Evolutionary conservation across 108 stramenopile genomes (phyloP), one percentile per base, ranked within the genome.

Genomic region (Cyclostephanos invisitatus): DNA sequence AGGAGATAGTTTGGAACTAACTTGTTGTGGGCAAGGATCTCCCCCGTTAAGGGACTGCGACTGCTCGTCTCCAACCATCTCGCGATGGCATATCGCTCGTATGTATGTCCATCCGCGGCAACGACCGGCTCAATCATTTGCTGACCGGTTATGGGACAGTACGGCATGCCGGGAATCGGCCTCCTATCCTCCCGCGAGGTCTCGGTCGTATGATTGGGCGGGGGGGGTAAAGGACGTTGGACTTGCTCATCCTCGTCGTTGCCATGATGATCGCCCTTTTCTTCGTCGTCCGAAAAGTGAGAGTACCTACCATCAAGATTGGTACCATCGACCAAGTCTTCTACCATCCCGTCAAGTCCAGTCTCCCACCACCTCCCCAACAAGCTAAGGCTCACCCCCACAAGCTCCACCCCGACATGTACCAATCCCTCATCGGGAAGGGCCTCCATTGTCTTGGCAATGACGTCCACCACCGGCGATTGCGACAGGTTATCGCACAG

Each of bases 81-180:
- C 11, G 72, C 75, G 28, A 98, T 98, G 22, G 96, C 96, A 42
- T 62, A 68, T 40, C 96, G 88, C 54, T 98, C 98, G 70, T 98
- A 98, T 22, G 98, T 97, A 46, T 96, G 92, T 0, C 97, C 97
- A 58, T 94, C 91, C 8, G 89, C 83, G 3, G 89, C 89, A 14
- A 90, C 95, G n/a, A 97, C 98, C 6, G 98, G 98, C 65, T 97
- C 93, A 2, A 78, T 67, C 95, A 97, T 97, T 42, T 94, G 90
- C 28, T 79, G 77, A 22, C 88, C 85, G 5, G 97, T 96, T 36
- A 98, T 97, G 9, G 97, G 97, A 72, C 98, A 98, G 24, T 65
- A 67, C 35, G 94, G 94, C 91, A 95, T 95, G 20, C 87, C 87
- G 7, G 89, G 90, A 10, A 92, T 60, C 11, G 89, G 74, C 42